Base-by-base conservation (phyloP, 2,329 filamentous ascomycete species). In the Fusarium oxysporum region DNA sequence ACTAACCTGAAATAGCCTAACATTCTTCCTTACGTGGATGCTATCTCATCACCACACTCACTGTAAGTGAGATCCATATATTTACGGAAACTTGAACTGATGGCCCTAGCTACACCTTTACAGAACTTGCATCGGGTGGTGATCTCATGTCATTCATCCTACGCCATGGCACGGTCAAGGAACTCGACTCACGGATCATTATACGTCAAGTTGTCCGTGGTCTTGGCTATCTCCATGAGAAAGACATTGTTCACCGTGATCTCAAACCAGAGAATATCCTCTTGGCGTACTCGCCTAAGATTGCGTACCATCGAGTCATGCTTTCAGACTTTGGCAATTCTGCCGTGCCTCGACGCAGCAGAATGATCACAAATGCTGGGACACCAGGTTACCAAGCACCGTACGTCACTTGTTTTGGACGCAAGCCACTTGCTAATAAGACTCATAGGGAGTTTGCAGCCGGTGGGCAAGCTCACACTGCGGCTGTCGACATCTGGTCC, bases 221-320 rank as follows among this genome's bases (percentile, higher is more conserved):
- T 1, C 77, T 89, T 3, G 66, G 72, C 4, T 88, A 87, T 70
- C 82, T 89, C 11, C 87, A 89, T 69, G 72, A 75, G n/a, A 85
- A 85, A 45, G 83, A 83, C 0, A 82, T 89, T 11, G 82, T 86
- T 1, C 87, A 89, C 73, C 83, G 87, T 3, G 87, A 89, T 61
- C 78, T 89, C 35, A 89, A 89, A 68, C 86, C 84, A 1, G 86
- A 88, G 71, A 89, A 89, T 44, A 82, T 89, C 7, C 82, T 89
- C 16, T 81, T 88, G 62, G 84, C 83, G 0, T 83, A 82, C 19
- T 86, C 85, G 4, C 85, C 85, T 0, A 82, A 81, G 32, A 77
- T 82, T 16, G 78, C 80, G 5, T 84, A 85, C 45, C 80, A 82
- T 56, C 81, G 87, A 13, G 79, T 89, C 6, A 84, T 87, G 69